Percentiles rank a stretch among this genome's conserved stretches.
Conservation (phyloP, 2,329 filamentous ascomycete genomes). For the Cercospora beticola region DNA sequence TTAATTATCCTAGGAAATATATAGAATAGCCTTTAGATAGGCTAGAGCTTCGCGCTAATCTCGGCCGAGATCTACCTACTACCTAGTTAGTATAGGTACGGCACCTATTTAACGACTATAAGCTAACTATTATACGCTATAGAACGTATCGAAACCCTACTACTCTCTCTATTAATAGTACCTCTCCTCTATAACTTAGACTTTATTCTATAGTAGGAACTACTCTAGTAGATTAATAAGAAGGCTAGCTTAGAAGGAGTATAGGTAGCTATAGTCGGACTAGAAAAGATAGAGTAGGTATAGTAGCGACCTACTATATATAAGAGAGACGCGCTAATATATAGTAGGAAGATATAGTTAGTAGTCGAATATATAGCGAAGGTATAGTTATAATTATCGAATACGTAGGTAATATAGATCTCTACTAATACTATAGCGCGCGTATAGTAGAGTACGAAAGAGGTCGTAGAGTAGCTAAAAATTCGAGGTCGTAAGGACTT, state of each 20-base stretch:
- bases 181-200: not conserved
- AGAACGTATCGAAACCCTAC: not conserved
- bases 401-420: slow-evolving; percentile 31
- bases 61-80: not conserved
- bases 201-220: not conserved
- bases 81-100: not conserved
- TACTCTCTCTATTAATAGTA: not conserved
- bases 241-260: too few species aligned
- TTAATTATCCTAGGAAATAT: not conserved
- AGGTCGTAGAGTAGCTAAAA: slow-evolving; percentile 18
- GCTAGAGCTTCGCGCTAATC: not conserved
- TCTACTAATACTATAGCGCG: slow-evolving; percentile 28
- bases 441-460: slow-evolving; percentile 23
- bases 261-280: too few species aligned
- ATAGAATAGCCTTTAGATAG: not conserved
- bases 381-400: slow-evolving; percentile 11
- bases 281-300: too few species aligned
- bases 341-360: slow-evolving; percentile 31
- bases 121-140: too few species aligned
- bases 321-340: too few species aligned
- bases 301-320: too few species aligned
- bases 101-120: too few species aligned
- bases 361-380: slow-evolving; percentile 28
- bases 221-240: not conserved
- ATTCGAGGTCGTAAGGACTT: slow-evolving; percentile 18